These are phyloP conservation scores for Primulina eburnea DNA, from an alignment of 257 asterid species.

Conservation along the genomic window DNA sequence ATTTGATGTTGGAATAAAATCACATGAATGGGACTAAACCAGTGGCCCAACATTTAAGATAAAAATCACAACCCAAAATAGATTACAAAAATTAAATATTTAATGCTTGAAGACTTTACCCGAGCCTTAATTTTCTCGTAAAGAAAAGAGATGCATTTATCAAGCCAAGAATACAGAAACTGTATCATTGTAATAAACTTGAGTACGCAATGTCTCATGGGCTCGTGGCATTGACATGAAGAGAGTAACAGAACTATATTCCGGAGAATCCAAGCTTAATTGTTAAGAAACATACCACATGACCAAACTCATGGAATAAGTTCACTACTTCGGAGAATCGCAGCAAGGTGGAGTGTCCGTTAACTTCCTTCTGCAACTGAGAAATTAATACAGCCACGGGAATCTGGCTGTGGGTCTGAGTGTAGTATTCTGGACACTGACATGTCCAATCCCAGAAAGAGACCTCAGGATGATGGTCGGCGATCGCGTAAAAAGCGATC, in stretches of 20 bases:
- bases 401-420: too few species aligned
- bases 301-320: constrained; percentile 90
- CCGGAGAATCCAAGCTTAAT: neutral
- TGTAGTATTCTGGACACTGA: too few species aligned
- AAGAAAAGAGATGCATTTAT: constrained; percentile 9
- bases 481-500: too few species aligned
- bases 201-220: constrained; percentile 1
- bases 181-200: neutral
- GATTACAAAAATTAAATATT: neutral
- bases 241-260: constrained; percentile 1
- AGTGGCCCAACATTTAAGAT: constrained; percentile 3
- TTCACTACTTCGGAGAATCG: constrained; percentile 87
- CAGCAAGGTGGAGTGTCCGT: constrained; percentile 64
- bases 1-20: constrained; percentile 14
- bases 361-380: constrained; percentile 73
- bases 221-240: neutral
- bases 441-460: too few species aligned
- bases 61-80: constrained; percentile 8
- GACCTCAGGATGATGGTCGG: too few species aligned
- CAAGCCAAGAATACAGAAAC: neutral
- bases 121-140: constrained; percentile 8
- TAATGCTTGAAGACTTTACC: constrained; percentile 13
- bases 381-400: constrained; percentile 79
- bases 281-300: constrained; percentile 64
- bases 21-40: neutral